Evolutionary conservation across 2,329 filamentous ascomycete genomes (phyloP), one percentile per base, ranked within the genome.

Genomic region (Thelonectria rubi): DNA sequence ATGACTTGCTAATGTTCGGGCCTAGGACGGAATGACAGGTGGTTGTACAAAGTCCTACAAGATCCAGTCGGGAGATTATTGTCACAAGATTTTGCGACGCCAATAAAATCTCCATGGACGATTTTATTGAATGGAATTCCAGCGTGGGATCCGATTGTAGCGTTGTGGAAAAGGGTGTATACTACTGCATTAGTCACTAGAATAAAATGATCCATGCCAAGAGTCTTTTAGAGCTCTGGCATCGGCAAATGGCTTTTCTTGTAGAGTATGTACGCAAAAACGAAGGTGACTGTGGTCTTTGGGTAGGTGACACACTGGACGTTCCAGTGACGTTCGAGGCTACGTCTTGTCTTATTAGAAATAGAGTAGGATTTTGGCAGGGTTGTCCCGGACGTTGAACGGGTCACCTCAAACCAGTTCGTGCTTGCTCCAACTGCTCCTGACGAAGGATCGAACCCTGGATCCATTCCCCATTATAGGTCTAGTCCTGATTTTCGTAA

Each of bases 261-360:
- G 26, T 30, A 5, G 26, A 18, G 2, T 64, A 56, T 12, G 53
- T 64, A n/a, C 58, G n/a, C 11, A 42, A 49, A 24, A 62, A 64
- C 26, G 14, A 59, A 10, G 53, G 62, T 10, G 58, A 62, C 51
- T 64, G 62, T 24, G 62, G 62, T 21, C 55, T 64, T 18, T 64
- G 62, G 58, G 62, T 64, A 4, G 62, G 62, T 1, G 62, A 64
- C 17, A 64, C 62, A 2, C 52, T 64, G 2, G 62, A 64, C 30
- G 58, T 64, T 14, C 62, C 62, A 30, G 20, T 64, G 40, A 64
- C 62, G 4, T 18, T 39, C 20, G 59, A 64, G 34, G 26, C 10
- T 30, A 10, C 26, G 26, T n/a, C n/a, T n/a, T n/a, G n/a, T n/a
- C n/a, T n/a, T n/a, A n/a, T n/a, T n/a, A n/a, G n/a, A n/a, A 30